These are phyloP conservation scores for Takashimella koratensis DNA, from an alignment of 1,284 basidiomycete species.

Conservation along the genomic window DNA sequence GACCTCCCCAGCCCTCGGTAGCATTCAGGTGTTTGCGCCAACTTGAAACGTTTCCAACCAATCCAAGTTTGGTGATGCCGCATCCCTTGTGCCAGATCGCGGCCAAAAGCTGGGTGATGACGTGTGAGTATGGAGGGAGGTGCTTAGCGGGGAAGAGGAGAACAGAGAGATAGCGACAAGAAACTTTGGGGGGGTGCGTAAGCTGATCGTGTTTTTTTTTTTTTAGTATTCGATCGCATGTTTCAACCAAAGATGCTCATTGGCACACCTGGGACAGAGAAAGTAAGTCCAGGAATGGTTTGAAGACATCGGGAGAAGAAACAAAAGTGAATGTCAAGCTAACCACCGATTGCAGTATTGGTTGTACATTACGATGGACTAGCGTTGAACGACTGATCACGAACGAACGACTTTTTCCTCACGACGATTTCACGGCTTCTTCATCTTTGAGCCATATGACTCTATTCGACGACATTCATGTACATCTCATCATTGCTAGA, in stretches of 20 bases:
- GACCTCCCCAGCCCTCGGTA: conserved; percentile 49
- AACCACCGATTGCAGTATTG: conserved; percentile 24
- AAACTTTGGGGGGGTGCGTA: too few species aligned
- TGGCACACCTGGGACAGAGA: conserved; percentile 41
- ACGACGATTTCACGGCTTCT: conserved; percentile 1
- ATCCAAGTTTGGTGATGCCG: conserved; percentile 84
- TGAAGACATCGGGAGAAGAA: not conserved
- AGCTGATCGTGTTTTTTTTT: not conserved
- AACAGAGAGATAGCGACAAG: not conserved
- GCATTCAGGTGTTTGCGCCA: conserved; percentile 23
- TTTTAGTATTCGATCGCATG: conserved; percentile 82
- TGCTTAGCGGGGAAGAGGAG: not conserved
- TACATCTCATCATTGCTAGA: not conserved
- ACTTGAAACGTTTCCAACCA: conserved; percentile 62
- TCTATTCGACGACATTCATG: not conserved
- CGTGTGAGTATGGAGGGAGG: conserved; percentile 55
- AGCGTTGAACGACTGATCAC: too few species aligned
- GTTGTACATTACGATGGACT: conserved; percentile 24
- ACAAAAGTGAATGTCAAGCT: conserved; percentile 2
- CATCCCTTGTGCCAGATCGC: conserved; percentile 81
- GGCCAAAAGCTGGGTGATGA: conserved; percentile 78
- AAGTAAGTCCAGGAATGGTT: conserved; percentile 21
- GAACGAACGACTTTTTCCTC: too few species aligned
- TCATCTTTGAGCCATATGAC: too few species aligned
- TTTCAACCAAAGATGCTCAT: conserved; percentile 53